Evolutionary conservation across 139 green algal genomes (phyloP).

Genomic region (Chlamydomonas schloesseri): DNA sequence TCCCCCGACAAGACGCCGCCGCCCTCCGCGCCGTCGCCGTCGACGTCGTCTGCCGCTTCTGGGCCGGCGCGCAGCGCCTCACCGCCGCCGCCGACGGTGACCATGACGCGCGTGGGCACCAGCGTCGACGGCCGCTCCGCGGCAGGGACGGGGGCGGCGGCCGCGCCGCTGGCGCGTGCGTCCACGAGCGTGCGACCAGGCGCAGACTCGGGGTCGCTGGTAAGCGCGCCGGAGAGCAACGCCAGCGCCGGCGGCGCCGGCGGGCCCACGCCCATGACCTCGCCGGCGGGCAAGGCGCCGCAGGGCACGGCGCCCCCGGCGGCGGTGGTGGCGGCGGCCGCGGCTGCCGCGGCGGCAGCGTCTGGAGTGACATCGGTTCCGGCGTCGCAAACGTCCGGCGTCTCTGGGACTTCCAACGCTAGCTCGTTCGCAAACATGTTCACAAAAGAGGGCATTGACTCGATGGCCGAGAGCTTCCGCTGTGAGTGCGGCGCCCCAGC

Average conservation of each 20-base stretch:
- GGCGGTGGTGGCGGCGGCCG: background rate
- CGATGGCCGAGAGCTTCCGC: conserved; percentile 46
- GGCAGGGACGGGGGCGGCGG: too few species aligned
- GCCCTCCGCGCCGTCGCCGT: background rate
- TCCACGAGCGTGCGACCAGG: too few species aligned
- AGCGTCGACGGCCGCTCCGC: too few species aligned
- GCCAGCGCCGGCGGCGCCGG: background rate
- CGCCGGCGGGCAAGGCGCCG: background rate
- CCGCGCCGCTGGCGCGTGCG: too few species aligned
- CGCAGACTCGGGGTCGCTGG: too few species aligned
- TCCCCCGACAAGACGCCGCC: background rate
- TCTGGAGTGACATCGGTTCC: too few species aligned
- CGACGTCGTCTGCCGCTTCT: background rate
- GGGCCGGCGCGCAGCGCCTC: too few species aligned
- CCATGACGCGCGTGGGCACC: too few species aligned
- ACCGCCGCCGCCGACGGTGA: too few species aligned
- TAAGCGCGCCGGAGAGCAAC: too few species aligned
- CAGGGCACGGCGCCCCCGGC: background rate
- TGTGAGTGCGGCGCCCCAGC: background rate
- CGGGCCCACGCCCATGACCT: background rate
- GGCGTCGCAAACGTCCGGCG: background rate
- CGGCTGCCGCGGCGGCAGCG: background rate
- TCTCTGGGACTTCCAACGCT: background rate
- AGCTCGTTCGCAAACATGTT: conserved; percentile 37
- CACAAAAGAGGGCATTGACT: conserved; percentile 43